Conservation (phyloP, 768 basidiomycete genomes). For the Hemileccinum impolitum region DNA sequence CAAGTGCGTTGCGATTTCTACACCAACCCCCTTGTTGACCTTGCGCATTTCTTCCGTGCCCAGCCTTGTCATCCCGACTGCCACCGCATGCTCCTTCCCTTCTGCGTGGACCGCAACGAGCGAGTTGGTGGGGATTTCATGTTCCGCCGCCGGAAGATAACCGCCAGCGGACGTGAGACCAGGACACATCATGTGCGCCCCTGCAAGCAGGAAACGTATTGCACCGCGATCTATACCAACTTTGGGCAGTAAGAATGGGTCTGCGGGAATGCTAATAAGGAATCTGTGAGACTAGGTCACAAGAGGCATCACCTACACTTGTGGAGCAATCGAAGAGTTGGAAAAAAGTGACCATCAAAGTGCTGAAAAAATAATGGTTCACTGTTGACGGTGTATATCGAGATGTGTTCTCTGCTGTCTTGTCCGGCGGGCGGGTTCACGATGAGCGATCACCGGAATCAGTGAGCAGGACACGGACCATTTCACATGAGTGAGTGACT, state of each 20-base stretch:
- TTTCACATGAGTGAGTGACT: slow-evolving; percentile 87
- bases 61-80: slow-evolving; percentile 79
- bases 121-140: slow-evolving; percentile 62
- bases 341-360: slow-evolving; percentile 90
- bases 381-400: slow-evolving; percentile 84
- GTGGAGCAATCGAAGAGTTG: slow-evolving; percentile 86
- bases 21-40: slow-evolving; percentile 87
- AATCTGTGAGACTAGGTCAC: not conserved
- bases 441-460: slow-evolving; percentile 9
- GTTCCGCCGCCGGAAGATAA: slow-evolving; percentile 71
- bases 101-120: slow-evolving; percentile 94
- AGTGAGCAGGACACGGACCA: slow-evolving; percentile 46
- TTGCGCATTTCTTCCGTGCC: slow-evolving; percentile 85
- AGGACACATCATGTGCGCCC: slow-evolving; percentile 96
- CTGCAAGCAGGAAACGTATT: slow-evolving; percentile 93
- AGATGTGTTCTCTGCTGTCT: slow-evolving; percentile 89
- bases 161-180: slow-evolving; percentile 94
- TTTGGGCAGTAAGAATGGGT: slow-evolving; percentile 85
- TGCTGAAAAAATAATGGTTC: slow-evolving; percentile 95
- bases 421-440: slow-evolving; percentile 19
- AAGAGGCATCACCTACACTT: slow-evolving; percentile 60
- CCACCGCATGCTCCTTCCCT: slow-evolving; percentile 90
- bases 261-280: slow-evolving; percentile 39
- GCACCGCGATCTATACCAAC: slow-evolving; percentile 95
- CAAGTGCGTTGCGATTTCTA: slow-evolving; percentile 82